phyloP scores from a whole-genome alignment of 306 rosid species.

The Lagenaria siceraria region DNA sequence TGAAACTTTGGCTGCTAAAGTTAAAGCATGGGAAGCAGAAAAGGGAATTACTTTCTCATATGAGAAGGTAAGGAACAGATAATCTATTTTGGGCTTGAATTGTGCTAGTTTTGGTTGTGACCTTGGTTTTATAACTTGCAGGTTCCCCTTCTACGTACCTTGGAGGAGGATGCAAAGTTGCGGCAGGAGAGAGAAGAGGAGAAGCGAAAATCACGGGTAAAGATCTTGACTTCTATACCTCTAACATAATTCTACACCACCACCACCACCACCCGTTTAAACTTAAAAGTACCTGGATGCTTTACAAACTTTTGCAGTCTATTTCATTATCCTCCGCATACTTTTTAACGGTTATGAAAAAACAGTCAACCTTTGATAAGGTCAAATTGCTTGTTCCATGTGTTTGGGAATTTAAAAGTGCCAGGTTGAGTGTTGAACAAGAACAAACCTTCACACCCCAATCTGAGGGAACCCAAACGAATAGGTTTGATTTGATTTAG shows the following conservation, averaged over 20 bases:
- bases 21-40: slow-evolving; percentile 77
- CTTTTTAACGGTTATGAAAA: not conserved
- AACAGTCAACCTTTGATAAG: not conserved
- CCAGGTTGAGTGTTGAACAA: not conserved
- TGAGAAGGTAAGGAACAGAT: slow-evolving; percentile 53
- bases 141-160: slow-evolving; percentile 43
- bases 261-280: too few relatives aligned
- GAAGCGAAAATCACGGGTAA: slow-evolving; percentile 76
- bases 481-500: not conserved
- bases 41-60: slow-evolving; percentile 74
- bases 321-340: not conserved
- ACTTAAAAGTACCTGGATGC: not conserved
- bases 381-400: not conserved
- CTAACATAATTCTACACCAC: not conserved
- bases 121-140: slow-evolving; percentile 18
- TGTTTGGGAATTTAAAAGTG: not conserved
- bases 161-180: slow-evolving; percentile 47
- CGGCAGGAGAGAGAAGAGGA: slow-evolving; percentile 67
- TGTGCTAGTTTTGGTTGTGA: not conserved
- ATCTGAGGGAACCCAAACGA: not conserved
- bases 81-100: not conserved
- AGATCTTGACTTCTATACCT: not conserved
- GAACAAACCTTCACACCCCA: not conserved
- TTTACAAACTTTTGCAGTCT: not conserved
- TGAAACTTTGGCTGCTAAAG: slow-evolving; percentile 64